Conservation (phyloP, 345 rosid genomes). For the Eucalyptus urophylla region DNA sequence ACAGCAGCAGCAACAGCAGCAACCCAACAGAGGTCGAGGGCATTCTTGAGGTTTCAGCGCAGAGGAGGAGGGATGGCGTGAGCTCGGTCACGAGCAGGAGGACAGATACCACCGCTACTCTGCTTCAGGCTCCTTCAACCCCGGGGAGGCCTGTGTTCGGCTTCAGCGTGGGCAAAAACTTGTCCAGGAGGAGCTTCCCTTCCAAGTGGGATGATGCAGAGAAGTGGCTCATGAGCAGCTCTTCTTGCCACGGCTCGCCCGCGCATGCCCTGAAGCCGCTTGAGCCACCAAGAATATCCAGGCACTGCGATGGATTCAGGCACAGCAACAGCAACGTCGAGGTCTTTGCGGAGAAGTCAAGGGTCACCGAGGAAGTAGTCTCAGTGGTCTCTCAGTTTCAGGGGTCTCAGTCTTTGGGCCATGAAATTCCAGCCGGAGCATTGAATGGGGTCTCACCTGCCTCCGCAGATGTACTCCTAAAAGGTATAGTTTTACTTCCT, state of each 20-base stretch:
- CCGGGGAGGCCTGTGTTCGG: slow-evolving; percentile 81
- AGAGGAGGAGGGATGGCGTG: slow-evolving; percentile 46
- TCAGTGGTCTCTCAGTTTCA: slow-evolving; percentile 16
- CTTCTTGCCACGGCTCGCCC: slow-evolving; percentile 54
- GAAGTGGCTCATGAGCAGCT: slow-evolving; percentile 61
- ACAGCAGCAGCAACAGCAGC: slow-evolving; percentile 1
- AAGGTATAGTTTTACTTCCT: slow-evolving; percentile 27
- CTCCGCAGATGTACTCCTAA: slow-evolving; percentile 38
- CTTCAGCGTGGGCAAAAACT: slow-evolving; percentile 34
- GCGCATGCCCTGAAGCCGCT: slow-evolving; percentile 33
- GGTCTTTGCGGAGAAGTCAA: slow-evolving; percentile 54
- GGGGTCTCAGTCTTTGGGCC: background rate
- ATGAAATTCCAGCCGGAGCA: slow-evolving; percentile 2
- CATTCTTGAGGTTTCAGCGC: slow-evolving; percentile 23
- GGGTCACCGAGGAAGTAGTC: slow-evolving; percentile 34
- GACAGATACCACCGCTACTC: slow-evolving; percentile 8
- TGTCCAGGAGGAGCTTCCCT: slow-evolving; percentile 63
- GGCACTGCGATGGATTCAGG: slow-evolving; percentile 11
- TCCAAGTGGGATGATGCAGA: slow-evolving; percentile 97
- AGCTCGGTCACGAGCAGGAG: slow-evolving; percentile 21
- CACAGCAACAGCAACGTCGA: slow-evolving; percentile 20
- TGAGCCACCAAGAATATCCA: slow-evolving; percentile 13
- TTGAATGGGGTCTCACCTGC: slow-evolving; percentile 28
- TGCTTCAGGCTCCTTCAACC: slow-evolving; percentile 50
- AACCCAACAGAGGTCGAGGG: slow-evolving; percentile 15